Evolutionary conservation across 345 rosid species (phyloP).

Genomic region (Jatropha curcas): DNA sequence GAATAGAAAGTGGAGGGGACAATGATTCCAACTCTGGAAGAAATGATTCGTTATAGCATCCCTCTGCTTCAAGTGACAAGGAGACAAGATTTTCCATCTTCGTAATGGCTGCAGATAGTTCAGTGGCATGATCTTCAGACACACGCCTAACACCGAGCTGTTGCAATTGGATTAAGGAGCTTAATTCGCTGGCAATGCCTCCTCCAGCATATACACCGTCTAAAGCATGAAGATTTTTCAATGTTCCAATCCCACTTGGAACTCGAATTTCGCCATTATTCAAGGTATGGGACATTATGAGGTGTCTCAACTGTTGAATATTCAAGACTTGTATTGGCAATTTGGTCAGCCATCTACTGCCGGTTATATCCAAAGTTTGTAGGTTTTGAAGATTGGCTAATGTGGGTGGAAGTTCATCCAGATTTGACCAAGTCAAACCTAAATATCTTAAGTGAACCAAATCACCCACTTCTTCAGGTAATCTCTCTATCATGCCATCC

Average conservation of each 20-base stretch:
- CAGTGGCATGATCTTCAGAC: constrained; percentile 13
- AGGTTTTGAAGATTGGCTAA: neutral
- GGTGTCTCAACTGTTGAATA: constrained; percentile 13
- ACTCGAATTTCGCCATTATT: neutral
- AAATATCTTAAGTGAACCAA: constrained; percentile 14
- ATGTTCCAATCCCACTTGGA: too few species aligned
- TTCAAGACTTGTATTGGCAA: neutral
- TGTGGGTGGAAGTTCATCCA: constrained; percentile 9
- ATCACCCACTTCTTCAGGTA: constrained; percentile 17
- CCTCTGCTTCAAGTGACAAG: too few species aligned
- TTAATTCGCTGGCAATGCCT: too few species aligned
- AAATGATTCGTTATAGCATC: too few species aligned
- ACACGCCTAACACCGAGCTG: neutral
- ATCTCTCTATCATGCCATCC: neutral
- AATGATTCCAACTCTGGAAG: too few species aligned
- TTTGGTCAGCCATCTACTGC: neutral
- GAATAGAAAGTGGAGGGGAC: constrained; percentile 9
- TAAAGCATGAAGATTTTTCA: too few species aligned
- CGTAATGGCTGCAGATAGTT: neutral
- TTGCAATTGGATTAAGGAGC: constrained; percentile 3
- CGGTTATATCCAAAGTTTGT: neutral
- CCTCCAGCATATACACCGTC: too few species aligned
- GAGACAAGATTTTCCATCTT: too few species aligned
- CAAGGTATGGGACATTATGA: neutral
- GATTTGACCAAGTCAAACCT: neutral